A percentile compares a stretch with the other conserved stretches of the same genome.
These are phyloP conservation scores for Zygotorulaspora chibaensis DNA, from an alignment of 805 yeast genomes.

Conservation along the genomic window DNA sequence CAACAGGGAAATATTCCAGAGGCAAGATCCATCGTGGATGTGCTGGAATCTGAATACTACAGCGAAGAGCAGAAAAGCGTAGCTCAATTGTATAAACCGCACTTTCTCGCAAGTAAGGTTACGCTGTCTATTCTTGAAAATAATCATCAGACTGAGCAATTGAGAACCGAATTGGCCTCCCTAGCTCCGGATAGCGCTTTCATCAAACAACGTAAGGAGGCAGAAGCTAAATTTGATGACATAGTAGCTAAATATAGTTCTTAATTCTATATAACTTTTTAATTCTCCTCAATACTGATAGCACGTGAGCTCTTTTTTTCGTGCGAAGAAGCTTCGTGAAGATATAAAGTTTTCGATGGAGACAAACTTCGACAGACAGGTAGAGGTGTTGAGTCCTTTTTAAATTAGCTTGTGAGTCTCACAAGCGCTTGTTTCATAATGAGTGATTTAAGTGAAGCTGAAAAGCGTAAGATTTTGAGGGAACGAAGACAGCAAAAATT, in stretches of 20 bases:
- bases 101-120: conserved; percentile 61
- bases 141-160: conserved; percentile 37
- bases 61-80: conserved; percentile 30
- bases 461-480: conserved; percentile 52
- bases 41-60: conserved; percentile 43
- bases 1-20: conserved; percentile 80
- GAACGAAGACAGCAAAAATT: conserved; percentile 65
- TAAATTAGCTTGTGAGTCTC: no score
- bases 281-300: no score
- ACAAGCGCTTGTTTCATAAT: not conserved
- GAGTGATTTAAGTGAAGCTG: conserved; percentile 43
- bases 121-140: conserved; percentile 58
- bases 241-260: conserved; percentile 56
- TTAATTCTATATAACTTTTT: not conserved
- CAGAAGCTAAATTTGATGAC: conserved; percentile 61
- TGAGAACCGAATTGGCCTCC: conserved; percentile 44
- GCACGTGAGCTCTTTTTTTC: conserved; percentile 3
- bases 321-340: no score
- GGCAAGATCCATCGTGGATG: conserved; percentile 60
- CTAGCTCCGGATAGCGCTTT: conserved; percentile 55
- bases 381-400: no score
- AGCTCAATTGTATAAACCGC: conserved; percentile 37
- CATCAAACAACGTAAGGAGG: conserved; percentile 54
- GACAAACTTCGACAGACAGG: no score
- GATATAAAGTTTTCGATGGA: no score